Base-by-base conservation (phyloP, 257 asterid genomes). In the Solanum ossicruentum region DNA sequence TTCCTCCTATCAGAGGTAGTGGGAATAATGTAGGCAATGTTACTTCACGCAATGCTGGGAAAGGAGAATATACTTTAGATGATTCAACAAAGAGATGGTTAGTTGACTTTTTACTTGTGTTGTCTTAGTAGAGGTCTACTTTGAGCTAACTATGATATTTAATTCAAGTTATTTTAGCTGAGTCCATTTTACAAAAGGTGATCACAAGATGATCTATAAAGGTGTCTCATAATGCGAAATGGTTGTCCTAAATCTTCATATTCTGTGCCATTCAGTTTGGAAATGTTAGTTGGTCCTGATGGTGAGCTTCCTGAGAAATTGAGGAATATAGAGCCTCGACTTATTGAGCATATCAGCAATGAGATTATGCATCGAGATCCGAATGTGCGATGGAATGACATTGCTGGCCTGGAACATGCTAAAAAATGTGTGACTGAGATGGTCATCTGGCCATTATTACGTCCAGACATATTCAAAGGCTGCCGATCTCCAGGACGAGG, bases 401-500 rank as follows among this genome's bases (percentile, higher is more conserved):
- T 97, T 82, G 99, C 99, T 91, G 99, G 99, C 52, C 88, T 97
- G 93, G 99, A 97, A 71, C 98, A 97, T 92, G 99, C 99, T 61
- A 97, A 97, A 90, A 97, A 95, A 89, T 95, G 98, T 86, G 99
- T 97, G 77, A 97, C 97, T 49, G 99, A 97, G 92, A 97, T 97
- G 99, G 98, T 97, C 88, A 97, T 95, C 87, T 97, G 98, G 98
- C 99, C 99, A 85, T 89, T 94, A 90, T 88, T 94, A 89, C 97
- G 99, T 61, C 99, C 99, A 70, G 99, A 97, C 89, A 93, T 97
- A 85, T 97, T 97, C 85, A 93, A 90, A 91, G 99, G 99, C 51
- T 95, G 98, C 87, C 99, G 99, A 86, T 94, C 99, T 88, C 99
- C 98, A 78, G 99, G 99, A 82, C 98, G 98, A 54, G 99, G 99